A percentile compares a stretch with the other conserved stretches of the same genome.
Conservation (phyloP, 1,139 yeast genomes). For the Citeromyces siamensis region DNA sequence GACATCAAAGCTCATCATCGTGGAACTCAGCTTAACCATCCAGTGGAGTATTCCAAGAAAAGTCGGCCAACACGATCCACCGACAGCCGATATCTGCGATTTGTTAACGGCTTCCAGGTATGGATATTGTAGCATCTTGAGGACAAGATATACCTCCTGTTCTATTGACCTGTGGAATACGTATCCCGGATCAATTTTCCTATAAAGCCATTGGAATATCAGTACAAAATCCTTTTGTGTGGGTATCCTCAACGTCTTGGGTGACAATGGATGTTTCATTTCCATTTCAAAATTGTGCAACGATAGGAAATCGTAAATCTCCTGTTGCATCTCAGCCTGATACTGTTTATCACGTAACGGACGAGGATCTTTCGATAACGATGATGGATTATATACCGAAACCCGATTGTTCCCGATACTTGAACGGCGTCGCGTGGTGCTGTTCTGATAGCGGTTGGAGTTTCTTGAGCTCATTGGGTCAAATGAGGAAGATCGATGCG, state of each 20-base stretch:
- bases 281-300: slow-evolving; percentile 59
- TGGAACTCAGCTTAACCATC: slow-evolving; percentile 49
- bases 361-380: slow-evolving; percentile 39
- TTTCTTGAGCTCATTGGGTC: not conserved
- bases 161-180: slow-evolving; percentile 59
- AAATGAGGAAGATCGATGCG: not conserved
- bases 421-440: not conserved
- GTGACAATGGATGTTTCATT: slow-evolving; percentile 56
- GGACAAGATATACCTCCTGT: slow-evolving; percentile 57
- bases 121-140: slow-evolving; percentile 65
- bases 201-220: slow-evolving; percentile 72
- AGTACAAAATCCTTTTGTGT: slow-evolving; percentile 79
- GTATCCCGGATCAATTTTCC: slow-evolving; percentile 69
- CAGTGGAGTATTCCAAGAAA: slow-evolving; percentile 76
- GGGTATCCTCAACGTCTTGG: slow-evolving; percentile 59
- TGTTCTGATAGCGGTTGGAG: not conserved
- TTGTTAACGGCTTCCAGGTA: slow-evolving; percentile 69
- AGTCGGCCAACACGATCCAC: slow-evolving; percentile 83
- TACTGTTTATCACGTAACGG: slow-evolving; percentile 67
- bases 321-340: slow-evolving; percentile 53
- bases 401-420: slow-evolving; percentile 2
- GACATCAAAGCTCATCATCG: slow-evolving; percentile 22
- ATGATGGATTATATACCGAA: not conserved
- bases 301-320: slow-evolving; percentile 51
- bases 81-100: slow-evolving; percentile 83